Base-by-base conservation (phyloP, 1,284 basidiomycete species). In the Ganoderma sp. region DNA sequence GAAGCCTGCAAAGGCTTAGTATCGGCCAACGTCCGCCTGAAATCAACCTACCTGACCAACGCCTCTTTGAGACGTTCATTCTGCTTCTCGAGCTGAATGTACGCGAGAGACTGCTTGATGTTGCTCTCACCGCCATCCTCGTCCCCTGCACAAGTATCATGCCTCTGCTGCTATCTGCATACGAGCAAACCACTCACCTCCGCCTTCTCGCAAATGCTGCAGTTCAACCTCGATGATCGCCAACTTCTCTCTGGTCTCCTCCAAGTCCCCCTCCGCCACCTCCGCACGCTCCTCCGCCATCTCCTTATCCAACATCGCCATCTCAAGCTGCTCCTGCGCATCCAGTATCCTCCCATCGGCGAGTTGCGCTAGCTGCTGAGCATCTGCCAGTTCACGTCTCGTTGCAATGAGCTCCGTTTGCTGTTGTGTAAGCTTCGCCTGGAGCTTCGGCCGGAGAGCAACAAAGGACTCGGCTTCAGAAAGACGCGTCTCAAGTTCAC, bases 11-110 rank as follows among this genome's bases (percentile, higher is more conserved):
- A 32, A 32, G 28, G 28, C 28, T 32, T 32, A 32, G 28, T 32
- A 32, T 4, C 28, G 28, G 28, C 28, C 28, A 32, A 32, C 28
- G 28, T 32, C 28, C 28, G 28, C 28, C 28, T 32, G 28, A 32
- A 32, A 15, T 50, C 41, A 3, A 77, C 84, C 37, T 54, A 94
- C 92, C 91, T 87, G 60, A 98, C 86, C 28, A 99, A 84, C 14
- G 97, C 97, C 75, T 98, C 97, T 79, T 98, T 98, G 64, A 99
- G 82, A 10, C 97, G 84, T 75, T 96, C 95, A 73, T 99, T 99
- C 78, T 99, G 97, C 79, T 96, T 98, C 81, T 98, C 96, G 1
- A 99, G 87, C 76, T 98, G 96, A 14, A 97, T 90, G 75, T 92
- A 96, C 1, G 92, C 93, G 57, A 98, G 77, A 0, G 91, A 90